Conservation (phyloP, 2,329 filamentous ascomycete genomes). For the Ophiobolus disseminans region DNA sequence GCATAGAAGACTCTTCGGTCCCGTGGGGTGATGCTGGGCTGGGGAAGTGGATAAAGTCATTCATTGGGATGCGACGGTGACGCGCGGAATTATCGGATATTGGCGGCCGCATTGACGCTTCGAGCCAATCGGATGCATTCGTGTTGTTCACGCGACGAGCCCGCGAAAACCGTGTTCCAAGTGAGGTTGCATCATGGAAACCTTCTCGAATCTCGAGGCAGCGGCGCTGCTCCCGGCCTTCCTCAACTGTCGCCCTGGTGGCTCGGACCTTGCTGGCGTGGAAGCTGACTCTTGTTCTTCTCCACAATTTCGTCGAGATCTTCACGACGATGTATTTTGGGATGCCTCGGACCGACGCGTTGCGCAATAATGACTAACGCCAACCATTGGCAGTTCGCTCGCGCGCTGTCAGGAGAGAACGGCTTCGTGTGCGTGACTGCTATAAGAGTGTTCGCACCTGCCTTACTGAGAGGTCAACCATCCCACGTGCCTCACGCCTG, state of each 20-base stretch:
- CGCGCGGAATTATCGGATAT: slow-evolving; percentile 1
- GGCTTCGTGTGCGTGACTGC: background rate
- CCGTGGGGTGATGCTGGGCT: too few relatives aligned
- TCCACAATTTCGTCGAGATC: slow-evolving; percentile 6
- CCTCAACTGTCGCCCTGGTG: background rate
- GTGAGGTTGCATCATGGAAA: slow-evolving; percentile 4
- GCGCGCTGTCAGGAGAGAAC: background rate
- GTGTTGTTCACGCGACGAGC: background rate
- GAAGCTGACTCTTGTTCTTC: background rate
- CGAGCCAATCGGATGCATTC: background rate
- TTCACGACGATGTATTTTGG: background rate
- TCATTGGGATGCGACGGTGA: too few relatives aligned
- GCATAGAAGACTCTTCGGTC: too few relatives aligned
- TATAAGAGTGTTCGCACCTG: background rate
- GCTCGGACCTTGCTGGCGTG: background rate
- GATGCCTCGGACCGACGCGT: slow-evolving; percentile 1
- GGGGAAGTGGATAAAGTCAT: too few relatives aligned
- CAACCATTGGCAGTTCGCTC: background rate
- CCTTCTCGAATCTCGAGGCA: too few relatives aligned
- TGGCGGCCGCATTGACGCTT: background rate
- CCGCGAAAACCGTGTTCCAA: background rate
- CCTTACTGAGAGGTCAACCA: too few relatives aligned
- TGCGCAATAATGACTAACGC: slow-evolving; percentile 3
- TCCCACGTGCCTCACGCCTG: too few relatives aligned
- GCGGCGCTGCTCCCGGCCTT: background rate